Conservation (phyloP, 805 yeast genomes). For the Zygotorulaspora danielsina region DNA sequence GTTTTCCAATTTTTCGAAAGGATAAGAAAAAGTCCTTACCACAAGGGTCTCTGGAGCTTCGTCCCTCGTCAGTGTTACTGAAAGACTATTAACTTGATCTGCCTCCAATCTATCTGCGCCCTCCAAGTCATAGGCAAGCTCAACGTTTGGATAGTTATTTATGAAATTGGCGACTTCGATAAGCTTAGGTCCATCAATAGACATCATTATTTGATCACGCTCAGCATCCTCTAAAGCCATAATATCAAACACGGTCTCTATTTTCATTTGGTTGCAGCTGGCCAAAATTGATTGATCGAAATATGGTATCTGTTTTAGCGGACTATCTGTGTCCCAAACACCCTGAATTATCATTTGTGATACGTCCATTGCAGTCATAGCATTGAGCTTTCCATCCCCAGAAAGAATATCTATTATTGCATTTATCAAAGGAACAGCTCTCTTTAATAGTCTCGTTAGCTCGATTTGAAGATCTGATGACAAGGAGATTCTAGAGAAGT, state of each 20-base stretch:
- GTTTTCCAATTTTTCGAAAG: conserved; percentile 48
- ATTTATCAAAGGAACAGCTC: conserved; percentile 48
- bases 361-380: conserved; percentile 78
- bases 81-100: conserved; percentile 46
- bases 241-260: conserved; percentile 75
- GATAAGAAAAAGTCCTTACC: conserved; percentile 58
- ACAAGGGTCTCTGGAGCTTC: conserved; percentile 68
- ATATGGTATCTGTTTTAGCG: conserved; percentile 77
- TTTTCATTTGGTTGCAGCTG: conserved; percentile 50
- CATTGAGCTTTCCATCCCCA: conserved; percentile 73
- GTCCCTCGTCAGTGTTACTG: conserved; percentile 57
- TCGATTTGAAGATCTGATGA: conserved; percentile 62
- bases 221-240: conserved; percentile 71
- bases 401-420: conserved; percentile 74
- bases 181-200: conserved; percentile 48
- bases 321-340: conserved; percentile 73
- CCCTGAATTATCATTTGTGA: conserved; percentile 87
- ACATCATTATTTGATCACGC: conserved; percentile 59
- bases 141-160: conserved; percentile 84
- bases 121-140: conserved; percentile 52
- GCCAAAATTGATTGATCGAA: conserved; percentile 46
- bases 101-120: conserved; percentile 40
- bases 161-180: conserved; percentile 78
- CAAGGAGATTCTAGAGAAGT: conserved; percentile 61
- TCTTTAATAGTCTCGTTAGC: conserved; percentile 47